Evolutionary conservation across 805 yeast genomes (phyloP).

Genomic region (Starmerella etchellsii): DNA sequence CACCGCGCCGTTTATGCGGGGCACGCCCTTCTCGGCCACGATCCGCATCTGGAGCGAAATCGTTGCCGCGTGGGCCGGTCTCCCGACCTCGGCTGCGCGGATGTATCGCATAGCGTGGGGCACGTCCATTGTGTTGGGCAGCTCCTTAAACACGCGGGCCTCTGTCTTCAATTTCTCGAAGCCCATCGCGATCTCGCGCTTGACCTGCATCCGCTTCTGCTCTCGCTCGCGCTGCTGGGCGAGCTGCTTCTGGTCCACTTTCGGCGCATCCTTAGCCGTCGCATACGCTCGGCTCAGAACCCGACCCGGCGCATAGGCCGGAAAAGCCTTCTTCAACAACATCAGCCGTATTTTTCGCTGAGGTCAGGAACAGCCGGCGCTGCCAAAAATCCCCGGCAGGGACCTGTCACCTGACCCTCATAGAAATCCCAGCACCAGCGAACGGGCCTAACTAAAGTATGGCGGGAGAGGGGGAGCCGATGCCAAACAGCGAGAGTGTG

Average conservation of each 20-base stretch:
- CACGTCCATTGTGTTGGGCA: constrained; percentile 59
- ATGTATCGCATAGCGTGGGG: constrained; percentile 62
- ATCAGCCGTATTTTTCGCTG: not conserved
- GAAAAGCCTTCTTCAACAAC: not conserved
- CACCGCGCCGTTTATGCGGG: constrained; percentile 59
- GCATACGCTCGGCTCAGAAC: constrained; percentile 9
- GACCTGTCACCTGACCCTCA: too few relatives aligned
- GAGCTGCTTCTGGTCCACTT: constrained; percentile 25
- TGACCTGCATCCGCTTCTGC: constrained; percentile 23
- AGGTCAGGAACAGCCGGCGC: too few relatives aligned
- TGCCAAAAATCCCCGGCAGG: too few relatives aligned
- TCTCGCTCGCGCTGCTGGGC: constrained; percentile 27
- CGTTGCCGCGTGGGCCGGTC: constrained; percentile 56
- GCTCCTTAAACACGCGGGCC: constrained; percentile 34
- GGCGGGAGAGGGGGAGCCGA: too few relatives aligned
- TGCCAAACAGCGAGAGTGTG: too few relatives aligned
- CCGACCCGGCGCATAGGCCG: not conserved
- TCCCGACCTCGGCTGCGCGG: constrained; percentile 85
- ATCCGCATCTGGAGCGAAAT: constrained; percentile 52
- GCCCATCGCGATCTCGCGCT: constrained; percentile 21
- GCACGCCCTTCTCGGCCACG: constrained; percentile 63
- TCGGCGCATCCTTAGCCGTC: constrained; percentile 16
- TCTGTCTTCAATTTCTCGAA: constrained; percentile 23
- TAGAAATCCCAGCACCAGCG: too few relatives aligned
- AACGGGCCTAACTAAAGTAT: too few relatives aligned